A percentile compares a stretch with the other conserved stretches of the same genome.
phyloP scores from a whole-genome alignment of 305 asterid species.

The Rubia occidens region DNA sequence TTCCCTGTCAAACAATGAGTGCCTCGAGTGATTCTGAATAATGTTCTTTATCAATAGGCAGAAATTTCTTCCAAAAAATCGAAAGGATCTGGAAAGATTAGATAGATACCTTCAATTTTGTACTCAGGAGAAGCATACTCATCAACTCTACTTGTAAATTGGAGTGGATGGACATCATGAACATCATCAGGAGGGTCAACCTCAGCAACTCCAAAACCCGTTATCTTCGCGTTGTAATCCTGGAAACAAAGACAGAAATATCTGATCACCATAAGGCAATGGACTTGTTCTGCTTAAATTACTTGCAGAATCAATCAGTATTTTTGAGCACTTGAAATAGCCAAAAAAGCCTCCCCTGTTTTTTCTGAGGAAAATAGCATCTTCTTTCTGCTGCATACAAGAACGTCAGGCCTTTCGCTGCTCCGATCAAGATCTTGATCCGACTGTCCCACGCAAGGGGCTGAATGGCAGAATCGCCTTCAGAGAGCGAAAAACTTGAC shows the following conservation, averaged over 20 bases:
- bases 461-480: constrained; percentile 60
- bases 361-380: constrained; percentile 2
- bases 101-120: constrained; percentile 41
- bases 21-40: neutral
- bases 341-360: constrained; percentile 42
- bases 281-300: neutral
- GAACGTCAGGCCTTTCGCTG: constrained; percentile 60
- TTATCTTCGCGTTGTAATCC: constrained; percentile 61
- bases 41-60: neutral
- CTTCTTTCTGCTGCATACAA: constrained; percentile 45
- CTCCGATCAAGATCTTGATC: constrained; percentile 49
- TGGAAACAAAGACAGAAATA: constrained; percentile 20
- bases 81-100: neutral
- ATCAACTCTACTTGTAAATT: constrained; percentile 37
- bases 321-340: constrained; percentile 69
- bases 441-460: constrained; percentile 65
- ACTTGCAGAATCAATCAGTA: constrained; percentile 57
- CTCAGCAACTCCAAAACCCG: constrained; percentile 48
- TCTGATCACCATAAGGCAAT: neutral
- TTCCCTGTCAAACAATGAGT: constrained; percentile 33
- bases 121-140: constrained; percentile 79
- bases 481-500: neutral
- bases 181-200: neutral
- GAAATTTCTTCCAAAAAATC: neutral
- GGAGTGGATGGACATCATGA: neutral